phyloP scores from a whole-genome alignment of 2,329 filamentous ascomycete species.

The Trichophyton simii region DNA sequence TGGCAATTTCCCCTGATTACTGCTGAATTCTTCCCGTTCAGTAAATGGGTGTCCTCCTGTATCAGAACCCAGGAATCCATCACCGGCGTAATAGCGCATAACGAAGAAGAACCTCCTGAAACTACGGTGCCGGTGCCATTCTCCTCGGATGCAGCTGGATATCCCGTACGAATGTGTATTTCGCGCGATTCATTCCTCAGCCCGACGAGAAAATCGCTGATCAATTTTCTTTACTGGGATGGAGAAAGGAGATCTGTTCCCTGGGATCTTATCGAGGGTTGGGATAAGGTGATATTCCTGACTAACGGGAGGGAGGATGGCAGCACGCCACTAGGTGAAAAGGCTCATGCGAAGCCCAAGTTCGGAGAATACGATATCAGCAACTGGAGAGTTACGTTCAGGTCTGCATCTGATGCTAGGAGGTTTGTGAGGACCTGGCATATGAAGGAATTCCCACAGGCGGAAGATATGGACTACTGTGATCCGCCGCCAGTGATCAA shows the following conservation, averaged over 20 bases:
- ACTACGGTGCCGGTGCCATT: not conserved
- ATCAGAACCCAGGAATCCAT: slow-evolving; percentile 13
- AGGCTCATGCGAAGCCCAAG: not conserved
- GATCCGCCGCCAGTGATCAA: slow-evolving; percentile 13
- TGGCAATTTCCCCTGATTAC: slow-evolving; percentile 11
- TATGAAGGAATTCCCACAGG: slow-evolving; percentile 31
- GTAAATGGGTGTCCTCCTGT: slow-evolving; percentile 9
- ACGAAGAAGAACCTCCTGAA: not conserved
- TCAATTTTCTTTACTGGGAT: slow-evolving; percentile 12
- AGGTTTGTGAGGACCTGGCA: slow-evolving; percentile 44
- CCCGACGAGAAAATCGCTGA: slow-evolving; percentile 7
- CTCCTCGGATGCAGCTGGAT: not conserved
- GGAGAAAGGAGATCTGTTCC: slow-evolving; percentile 9
- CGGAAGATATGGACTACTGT: slow-evolving; percentile 5
- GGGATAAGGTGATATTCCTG: slow-evolving; percentile 9
- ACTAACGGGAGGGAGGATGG: not conserved
- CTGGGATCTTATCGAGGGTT: slow-evolving; percentile 13
- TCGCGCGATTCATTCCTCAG: slow-evolving; percentile 6
- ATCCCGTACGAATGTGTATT: slow-evolving; percentile 13
- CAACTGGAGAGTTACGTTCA: slow-evolving; percentile 46
- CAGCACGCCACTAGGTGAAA: not conserved
- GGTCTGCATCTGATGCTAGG: slow-evolving; percentile 42
- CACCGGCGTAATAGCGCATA: not conserved
- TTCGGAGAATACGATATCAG: slow-evolving; percentile 5
- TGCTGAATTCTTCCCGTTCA: slow-evolving; percentile 13